Evolutionary conservation across 495 filamentous ascomycete species (phyloP), one percentile per base, ranked within the genome.

Genomic region (Neurospora sp.): DNA sequence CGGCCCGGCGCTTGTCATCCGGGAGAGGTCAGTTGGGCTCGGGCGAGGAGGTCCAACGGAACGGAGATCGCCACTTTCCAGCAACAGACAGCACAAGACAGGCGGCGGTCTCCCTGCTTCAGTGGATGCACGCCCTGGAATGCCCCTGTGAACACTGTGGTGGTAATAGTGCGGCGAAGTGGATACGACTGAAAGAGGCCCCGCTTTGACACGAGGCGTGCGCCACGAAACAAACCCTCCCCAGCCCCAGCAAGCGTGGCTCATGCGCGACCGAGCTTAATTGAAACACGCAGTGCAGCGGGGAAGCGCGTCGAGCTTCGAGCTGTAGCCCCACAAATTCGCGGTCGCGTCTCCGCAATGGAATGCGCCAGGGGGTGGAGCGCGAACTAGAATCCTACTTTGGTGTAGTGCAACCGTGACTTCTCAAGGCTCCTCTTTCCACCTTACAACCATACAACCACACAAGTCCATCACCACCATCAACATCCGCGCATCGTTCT

Each of bases 41-140:
- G 45, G 45, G 45, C 45, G 44, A 48, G 9, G 39, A 7, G 16
- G 68, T 73, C 68, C 71, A 72, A 37, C 69, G 27, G 45, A 31
- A 72, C 82, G 82, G 82, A 84, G 82, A 78, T 84, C 82, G 82
- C 80, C 82, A 69, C 74, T 44, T 81, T 82, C 82, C 82, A 81
- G n/a, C 27, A 31, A 31, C 27, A 31, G 27, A 31, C 27, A 31
- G 27, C 27, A 31, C 27, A 31, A 6, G 9, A 45, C 14, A 39
- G 61, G 40, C 68, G 40, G 65, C 69, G n/a, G 22, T 44, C 39
- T 41, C 69, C 39, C 40, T 40, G 22, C 40, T 18, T 31, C 31
- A 40, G 69, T 44, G 69, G 40, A 9, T 7, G 39, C 2, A 3
- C 37, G 8, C 35, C 39, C 39, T 44, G 69, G 35, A 40, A 20